These are phyloP conservation scores for Stephanodiscus minutulus DNA, from an alignment of 108 stramenopile species.

Conservation along the genomic window DNA sequence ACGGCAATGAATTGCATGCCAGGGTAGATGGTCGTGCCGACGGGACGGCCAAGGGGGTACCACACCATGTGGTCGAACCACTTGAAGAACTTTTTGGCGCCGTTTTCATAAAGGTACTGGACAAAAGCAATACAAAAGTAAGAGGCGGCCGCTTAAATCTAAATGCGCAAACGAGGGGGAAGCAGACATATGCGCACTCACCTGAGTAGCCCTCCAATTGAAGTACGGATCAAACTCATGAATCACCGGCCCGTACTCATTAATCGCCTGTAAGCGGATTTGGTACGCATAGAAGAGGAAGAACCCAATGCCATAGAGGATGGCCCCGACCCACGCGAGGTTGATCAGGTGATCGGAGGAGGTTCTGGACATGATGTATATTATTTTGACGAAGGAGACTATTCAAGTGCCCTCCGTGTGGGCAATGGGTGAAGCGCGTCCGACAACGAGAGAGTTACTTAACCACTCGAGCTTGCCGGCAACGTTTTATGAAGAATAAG, in stretches of 20 bases:
- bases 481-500: no score
- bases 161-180: no score
- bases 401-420: no score
- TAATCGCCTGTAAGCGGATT: constrained; percentile 89
- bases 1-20: constrained; percentile 81
- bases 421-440: no score
- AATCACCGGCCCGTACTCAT: constrained; percentile 88
- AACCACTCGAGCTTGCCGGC: no score
- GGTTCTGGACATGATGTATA: no score
- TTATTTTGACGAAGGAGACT: no score
- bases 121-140: no score
- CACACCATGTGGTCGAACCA: constrained; percentile 94
- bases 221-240: constrained; percentile 93
- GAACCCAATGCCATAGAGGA: constrained; percentile 46
- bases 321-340: constrained; percentile 65
- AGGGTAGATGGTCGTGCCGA: constrained; percentile 99
- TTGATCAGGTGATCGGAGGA: constrained; percentile 47
- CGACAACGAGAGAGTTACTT: no score
- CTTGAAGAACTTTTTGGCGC: constrained; percentile 64
- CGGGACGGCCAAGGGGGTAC: constrained; percentile 97
- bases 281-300: constrained; percentile 70
- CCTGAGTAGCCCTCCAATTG: constrained; percentile 89
- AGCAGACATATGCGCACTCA: no score
- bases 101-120: constrained; percentile 52
- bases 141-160: no score